Evolutionary conservation across 73 alveolate genomes (phyloP).

Genomic region (Paramecium sexaurelia): DNA sequence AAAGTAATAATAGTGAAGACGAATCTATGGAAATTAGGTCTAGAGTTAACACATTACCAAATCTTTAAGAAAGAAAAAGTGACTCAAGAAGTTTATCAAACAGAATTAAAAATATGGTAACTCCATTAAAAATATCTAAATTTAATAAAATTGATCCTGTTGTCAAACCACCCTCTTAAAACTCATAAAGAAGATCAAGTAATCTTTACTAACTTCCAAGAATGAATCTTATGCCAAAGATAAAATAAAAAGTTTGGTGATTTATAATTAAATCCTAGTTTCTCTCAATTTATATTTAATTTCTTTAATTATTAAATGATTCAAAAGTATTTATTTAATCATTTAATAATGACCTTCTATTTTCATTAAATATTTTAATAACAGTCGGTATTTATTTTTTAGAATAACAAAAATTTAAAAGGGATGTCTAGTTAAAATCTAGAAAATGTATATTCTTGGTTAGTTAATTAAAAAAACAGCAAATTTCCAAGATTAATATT

Average conservation of each 20-base stretch:
- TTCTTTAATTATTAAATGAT: too few relatives aligned
- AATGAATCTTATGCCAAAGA: background rate
- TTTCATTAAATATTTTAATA: too few relatives aligned
- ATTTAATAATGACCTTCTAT: too few relatives aligned
- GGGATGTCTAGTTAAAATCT: too few relatives aligned
- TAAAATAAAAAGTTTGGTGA: background rate
- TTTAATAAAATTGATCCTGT: background rate
- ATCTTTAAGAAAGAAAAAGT: background rate
- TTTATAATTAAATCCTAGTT: background rate
- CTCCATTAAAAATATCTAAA: background rate
- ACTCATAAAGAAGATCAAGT: background rate
- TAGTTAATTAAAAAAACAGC: too few relatives aligned
- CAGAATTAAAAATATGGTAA: background rate
- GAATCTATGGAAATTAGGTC: background rate
- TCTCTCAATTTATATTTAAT: background rate
- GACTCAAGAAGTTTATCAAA: background rate
- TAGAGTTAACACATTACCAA: background rate
- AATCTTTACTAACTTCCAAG: background rate
- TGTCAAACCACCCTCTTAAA: background rate
- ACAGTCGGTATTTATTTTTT: too few relatives aligned
- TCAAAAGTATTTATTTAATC: too few relatives aligned
- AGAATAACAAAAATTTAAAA: too few relatives aligned
- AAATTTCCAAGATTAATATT: too few relatives aligned
- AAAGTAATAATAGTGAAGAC: background rate
- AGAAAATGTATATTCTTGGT: too few relatives aligned